A percentile compares a stretch with the other conserved stretches of the same genome.
Conservation (phyloP, 176 grass and related monocot genomes). For the Triticum dicoccoides region DNA sequence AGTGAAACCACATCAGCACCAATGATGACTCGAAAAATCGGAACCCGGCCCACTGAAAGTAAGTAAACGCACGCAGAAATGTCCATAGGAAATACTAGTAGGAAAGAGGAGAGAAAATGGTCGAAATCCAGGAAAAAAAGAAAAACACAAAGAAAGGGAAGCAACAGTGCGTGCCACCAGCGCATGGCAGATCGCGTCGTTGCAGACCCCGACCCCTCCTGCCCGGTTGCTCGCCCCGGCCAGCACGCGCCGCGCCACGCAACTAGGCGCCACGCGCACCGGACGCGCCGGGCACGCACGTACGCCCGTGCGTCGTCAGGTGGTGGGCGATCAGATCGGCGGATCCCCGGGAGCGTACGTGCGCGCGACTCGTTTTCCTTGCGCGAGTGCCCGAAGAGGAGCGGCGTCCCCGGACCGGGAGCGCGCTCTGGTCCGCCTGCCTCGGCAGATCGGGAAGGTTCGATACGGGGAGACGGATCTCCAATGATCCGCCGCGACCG, state of each 20-base stretch:
- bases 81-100: background rate
- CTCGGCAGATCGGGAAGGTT: background rate
- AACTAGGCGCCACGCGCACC: background rate
- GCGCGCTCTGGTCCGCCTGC: background rate
- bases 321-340: background rate
- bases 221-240: no score
- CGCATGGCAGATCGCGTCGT: no score
- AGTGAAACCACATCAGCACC: background rate
- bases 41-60: background rate
- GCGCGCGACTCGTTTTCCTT: no score
- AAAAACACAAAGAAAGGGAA: no score
- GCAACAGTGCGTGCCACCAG: no score
- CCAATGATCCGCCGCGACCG: background rate
- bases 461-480: background rate
- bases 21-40: constrained; percentile 1
- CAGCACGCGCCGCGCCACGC: background rate
- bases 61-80: background rate
- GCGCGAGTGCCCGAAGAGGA: no score
- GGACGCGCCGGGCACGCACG: no score
- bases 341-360: background rate
- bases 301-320: no score
- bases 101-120: no score
- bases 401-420: background rate
- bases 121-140: no score
- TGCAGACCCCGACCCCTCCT: no score